Evolutionary conservation across 2,329 filamentous ascomycete genomes (phyloP).

Genomic region (Calonectria hongkongensis): DNA sequence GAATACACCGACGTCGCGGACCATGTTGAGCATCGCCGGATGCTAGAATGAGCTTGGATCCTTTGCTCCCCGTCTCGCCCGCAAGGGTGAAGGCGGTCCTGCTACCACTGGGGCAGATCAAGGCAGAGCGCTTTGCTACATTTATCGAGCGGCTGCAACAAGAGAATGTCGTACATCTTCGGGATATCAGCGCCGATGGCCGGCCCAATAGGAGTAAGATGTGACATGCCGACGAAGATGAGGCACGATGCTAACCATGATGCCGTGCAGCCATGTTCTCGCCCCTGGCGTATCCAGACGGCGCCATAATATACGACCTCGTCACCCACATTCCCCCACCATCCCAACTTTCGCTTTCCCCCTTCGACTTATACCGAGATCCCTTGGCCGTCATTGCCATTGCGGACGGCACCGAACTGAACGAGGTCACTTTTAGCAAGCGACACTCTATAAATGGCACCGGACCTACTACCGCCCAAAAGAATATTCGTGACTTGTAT

Average conservation of each 20-base stretch:
- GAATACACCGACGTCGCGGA: conserved; percentile 49
- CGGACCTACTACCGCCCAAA: conserved; percentile 71
- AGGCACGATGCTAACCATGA: conserved; percentile 45
- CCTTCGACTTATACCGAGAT: conserved; percentile 93
- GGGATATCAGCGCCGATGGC: conserved; percentile 90
- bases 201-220: conserved; percentile 87
- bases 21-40: conserved; percentile 61
- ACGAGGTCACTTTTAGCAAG: conserved; percentile 71
- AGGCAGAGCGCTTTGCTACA: conserved; percentile 83
- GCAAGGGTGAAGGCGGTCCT: conserved; percentile 92
- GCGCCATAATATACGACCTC: conserved; percentile 91
- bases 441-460: conserved; percentile 71
- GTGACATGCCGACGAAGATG: conserved; percentile 33
- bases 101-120: conserved; percentile 90
- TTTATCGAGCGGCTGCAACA: conserved; percentile 86
- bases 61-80: conserved; percentile 91
- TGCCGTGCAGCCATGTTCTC: conserved; percentile 88
- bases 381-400: conserved; percentile 89
- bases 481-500: conserved; percentile 75
- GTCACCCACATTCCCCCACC: conserved; percentile 86
- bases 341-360: conserved; percentile 86
- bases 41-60: conserved; percentile 89
- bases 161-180: conserved; percentile 88
- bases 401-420: conserved; percentile 85
- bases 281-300: conserved; percentile 89